A percentile compares a stretch with the other conserved stretches of the same genome.
These are phyloP conservation scores for Candida freyschussii DNA, from an alignment of 1,139 yeast species.

Conservation along the genomic window DNA sequence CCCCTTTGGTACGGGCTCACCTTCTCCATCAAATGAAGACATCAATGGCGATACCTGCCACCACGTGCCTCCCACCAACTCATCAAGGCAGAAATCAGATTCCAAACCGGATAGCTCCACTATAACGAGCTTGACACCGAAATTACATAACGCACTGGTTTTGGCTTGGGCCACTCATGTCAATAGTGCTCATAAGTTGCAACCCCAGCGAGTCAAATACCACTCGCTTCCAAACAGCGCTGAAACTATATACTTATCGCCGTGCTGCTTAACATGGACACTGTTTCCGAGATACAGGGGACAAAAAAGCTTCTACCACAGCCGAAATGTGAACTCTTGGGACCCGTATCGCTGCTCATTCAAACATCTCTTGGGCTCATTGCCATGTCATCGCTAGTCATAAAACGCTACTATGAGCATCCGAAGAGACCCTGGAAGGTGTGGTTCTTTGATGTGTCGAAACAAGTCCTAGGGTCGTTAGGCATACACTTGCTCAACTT, in stretches of 20 bases:
- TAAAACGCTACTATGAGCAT: conserved; percentile 72
- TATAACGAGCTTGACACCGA: too few species aligned
- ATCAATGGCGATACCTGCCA: too few species aligned
- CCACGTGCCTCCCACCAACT: too few species aligned
- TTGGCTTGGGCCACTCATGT: too few species aligned
- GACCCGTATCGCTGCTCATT: conserved; percentile 64
- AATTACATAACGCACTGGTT: too few species aligned
- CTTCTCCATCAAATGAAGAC: too few species aligned
- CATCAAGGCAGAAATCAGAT: too few species aligned
- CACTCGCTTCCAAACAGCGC: conserved; percentile 3
- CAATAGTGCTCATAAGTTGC: conserved; percentile 2
- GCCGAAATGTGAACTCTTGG: conserved; percentile 56
- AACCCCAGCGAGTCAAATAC: conserved; percentile 1
- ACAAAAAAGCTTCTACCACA: conserved; percentile 11
- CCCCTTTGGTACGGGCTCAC: too few species aligned
- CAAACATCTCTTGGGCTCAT: conserved; percentile 68
- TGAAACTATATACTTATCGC: too few species aligned
- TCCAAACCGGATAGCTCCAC: too few species aligned
- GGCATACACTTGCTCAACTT: conserved; percentile 81
- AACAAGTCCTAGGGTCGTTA: conserved; percentile 82
- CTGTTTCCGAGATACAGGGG: too few species aligned
- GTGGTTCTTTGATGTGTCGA: conserved; percentile 87
- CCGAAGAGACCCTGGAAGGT: conserved; percentile 86
- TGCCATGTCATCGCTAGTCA: conserved; percentile 67
- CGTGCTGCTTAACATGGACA: not conserved